Evolutionary conservation across 805 yeast genomes (phyloP), one percentile per base, ranked within the genome.

Genomic region (Isabelozyma gotoi): DNA sequence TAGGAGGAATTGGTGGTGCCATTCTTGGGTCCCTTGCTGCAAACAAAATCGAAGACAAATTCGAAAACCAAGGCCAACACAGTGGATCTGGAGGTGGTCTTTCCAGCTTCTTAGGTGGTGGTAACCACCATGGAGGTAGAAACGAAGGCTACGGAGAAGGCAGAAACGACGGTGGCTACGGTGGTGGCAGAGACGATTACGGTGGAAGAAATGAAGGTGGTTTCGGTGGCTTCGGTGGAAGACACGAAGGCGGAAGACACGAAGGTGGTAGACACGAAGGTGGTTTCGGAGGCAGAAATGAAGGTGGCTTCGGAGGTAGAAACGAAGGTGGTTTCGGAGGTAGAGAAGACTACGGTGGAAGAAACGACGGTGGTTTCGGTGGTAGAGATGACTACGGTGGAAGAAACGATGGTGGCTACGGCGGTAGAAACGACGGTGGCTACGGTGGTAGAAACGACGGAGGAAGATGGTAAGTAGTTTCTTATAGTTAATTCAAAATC

Each of bases 11-110:
- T 43, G 71, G 69, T 21, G 85, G 84, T 59, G 82, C 79, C 34
- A 46, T 80, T 46, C 75, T 68, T 21, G 84, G 84, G 59, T 83
- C 82, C 7, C 50, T 77, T 43, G 67, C 70, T 19, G 83, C 81
- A 38, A 72, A 78, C 64, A 76, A 78, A 61, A 49, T 70, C 27
- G 77, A 73, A 53, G 71, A 75, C 53, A 55, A 51, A 36, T 54
- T 58, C 47, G 72, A 71, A 45, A 50, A 63, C 24, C 52, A 48
- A 17, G 50, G 47, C 14, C 38, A 39, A 5, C 18, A 19, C 19
- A 31, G 24, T 18, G 40, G 44, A 16, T 41, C 45, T 40, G 38
- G 38, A 31, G 49, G 43, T 36, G 53, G 52, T 10, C 8, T 24
- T n/a, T 24, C 29, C 29, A 24, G 29, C 40, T 35, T 35, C 38